A percentile compares a stretch with the other conserved stretches of the same genome.
Conservation (phyloP, 345 rosid genomes). For the Anastatica hierochuntica region DNA sequence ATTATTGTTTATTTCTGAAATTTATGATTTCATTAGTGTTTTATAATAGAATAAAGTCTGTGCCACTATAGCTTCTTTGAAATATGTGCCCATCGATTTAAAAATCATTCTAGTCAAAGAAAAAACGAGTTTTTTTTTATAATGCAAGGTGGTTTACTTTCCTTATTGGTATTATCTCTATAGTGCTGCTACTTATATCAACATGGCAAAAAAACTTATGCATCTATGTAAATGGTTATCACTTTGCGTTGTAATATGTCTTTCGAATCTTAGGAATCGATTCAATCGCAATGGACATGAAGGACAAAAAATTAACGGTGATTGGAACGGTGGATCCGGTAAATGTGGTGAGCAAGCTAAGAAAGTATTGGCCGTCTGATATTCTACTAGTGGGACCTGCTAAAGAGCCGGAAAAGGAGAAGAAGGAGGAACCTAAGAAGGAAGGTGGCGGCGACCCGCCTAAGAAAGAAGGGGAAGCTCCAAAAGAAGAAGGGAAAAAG, state of each 20-base stretch:
- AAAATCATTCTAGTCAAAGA: slow-evolving; percentile 2
- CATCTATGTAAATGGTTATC: not conserved
- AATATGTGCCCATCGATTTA: slow-evolving; percentile 15
- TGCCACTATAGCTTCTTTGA: slow-evolving; percentile 23
- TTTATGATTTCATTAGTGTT: not conserved
- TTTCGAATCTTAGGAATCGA: slow-evolving; percentile 94
- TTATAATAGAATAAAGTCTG: slow-evolving; percentile 10
- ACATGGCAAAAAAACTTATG: not conserved
- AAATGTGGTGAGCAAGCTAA: slow-evolving; percentile 54
- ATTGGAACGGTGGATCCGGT: slow-evolving; percentile 72
- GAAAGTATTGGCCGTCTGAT: slow-evolving; percentile 71
- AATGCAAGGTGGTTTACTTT: not conserved
- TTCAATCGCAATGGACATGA: slow-evolving; percentile 75
- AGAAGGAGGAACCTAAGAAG: slow-evolving; percentile 58
- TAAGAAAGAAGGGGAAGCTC: slow-evolving; percentile 42
- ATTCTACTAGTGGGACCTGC: slow-evolving; percentile 75
- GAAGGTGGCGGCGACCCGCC: slow-evolving; percentile 40
- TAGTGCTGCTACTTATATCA: slow-evolving; percentile 5
- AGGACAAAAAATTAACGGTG: slow-evolving; percentile 62
- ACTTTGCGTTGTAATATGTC: not conserved
- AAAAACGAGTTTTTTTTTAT: not conserved
- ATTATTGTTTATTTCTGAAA: slow-evolving; percentile 14
- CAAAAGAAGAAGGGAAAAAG: slow-evolving; percentile 50
- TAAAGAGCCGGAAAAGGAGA: slow-evolving; percentile 69
- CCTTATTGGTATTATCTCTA: not conserved